A percentile compares a stretch with the other conserved stretches of the same genome.
phyloP scores from a whole-genome alignment of 2,329 filamentous ascomycete genomes.

The Emmonsiellopsis sp. region DNA sequence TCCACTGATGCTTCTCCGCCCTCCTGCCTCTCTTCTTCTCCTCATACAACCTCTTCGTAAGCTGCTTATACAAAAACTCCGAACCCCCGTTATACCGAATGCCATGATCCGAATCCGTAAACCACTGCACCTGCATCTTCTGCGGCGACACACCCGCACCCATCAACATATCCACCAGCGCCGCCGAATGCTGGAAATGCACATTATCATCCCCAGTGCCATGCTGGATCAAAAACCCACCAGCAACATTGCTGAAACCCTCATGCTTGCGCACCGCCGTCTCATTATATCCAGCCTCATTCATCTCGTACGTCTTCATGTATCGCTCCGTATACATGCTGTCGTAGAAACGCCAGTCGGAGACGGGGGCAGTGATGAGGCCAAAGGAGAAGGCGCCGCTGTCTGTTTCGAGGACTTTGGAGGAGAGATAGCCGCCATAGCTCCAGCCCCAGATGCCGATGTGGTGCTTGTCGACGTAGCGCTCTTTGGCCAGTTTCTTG shows the following conservation, averaged over 20 bases:
- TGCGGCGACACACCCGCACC: slow-evolving; percentile 49
- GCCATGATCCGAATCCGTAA: slow-evolving; percentile 56
- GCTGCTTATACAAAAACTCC: slow-evolving; percentile 52
- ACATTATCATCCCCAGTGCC: slow-evolving; percentile 64
- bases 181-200: slow-evolving; percentile 59
- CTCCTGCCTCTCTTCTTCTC: slow-evolving; percentile 47
- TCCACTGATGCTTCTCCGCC: slow-evolving; percentile 39
- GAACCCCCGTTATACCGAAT: slow-evolving; percentile 51
- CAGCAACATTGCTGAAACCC: slow-evolving; percentile 55
- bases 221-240: slow-evolving; percentile 55
- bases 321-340: slow-evolving; percentile 64
- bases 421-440: slow-evolving; percentile 57
- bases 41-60: slow-evolving; percentile 52
- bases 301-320: slow-evolving; percentile 55
- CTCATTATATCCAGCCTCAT: slow-evolving; percentile 51
- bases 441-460: slow-evolving; percentile 63
- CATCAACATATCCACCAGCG: slow-evolving; percentile 53
- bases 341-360: slow-evolving; percentile 64
- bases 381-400: slow-evolving; percentile 54
- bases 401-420: slow-evolving; percentile 57
- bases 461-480: slow-evolving; percentile 50
- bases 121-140: slow-evolving; percentile 56
- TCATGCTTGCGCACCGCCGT: slow-evolving; percentile 49
- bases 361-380: slow-evolving; percentile 56
- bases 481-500: slow-evolving; percentile 41